Percentiles rank a stretch among this genome's conserved stretches.
Evolutionary conservation across 768 basidiomycete species (phyloP).

Genomic region (Hirschioporus abietinus): DNA sequence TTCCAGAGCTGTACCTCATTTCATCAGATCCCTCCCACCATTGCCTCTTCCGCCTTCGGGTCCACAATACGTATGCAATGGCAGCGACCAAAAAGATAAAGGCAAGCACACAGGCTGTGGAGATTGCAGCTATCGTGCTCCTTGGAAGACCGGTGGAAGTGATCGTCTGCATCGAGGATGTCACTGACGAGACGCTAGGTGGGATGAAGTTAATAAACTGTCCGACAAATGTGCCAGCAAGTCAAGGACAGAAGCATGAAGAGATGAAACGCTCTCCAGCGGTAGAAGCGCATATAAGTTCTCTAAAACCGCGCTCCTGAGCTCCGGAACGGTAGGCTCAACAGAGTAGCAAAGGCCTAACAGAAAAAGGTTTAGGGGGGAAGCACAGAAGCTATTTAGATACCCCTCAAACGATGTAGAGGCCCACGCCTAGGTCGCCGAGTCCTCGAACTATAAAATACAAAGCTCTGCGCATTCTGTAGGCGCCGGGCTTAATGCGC

Average conservation of each 20-base stretch:
- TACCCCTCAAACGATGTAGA: not conserved
- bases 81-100: constrained; percentile 39
- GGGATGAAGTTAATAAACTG: not conserved
- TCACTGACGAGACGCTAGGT: constrained; percentile 3
- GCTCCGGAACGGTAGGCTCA: not conserved
- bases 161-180: constrained; percentile 6
- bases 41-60: constrained; percentile 33
- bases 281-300: not conserved
- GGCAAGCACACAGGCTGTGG: constrained; percentile 49
- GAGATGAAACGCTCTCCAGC: not conserved
- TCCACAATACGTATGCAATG: constrained; percentile 41
- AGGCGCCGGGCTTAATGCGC: not conserved
- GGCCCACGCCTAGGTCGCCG: not conserved
- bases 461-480: not conserved
- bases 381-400: not conserved
- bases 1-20: not conserved
- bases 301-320: not conserved
- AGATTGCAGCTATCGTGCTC: constrained; percentile 65
- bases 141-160: constrained; percentile 28
- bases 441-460: not conserved
- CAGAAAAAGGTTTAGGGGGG: not conserved
- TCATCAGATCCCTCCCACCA: not conserved
- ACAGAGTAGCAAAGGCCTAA: not conserved
- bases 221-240: not conserved
- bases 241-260: not conserved